Conservation (phyloP, 1,284 basidiomycete species). For the Papiliotrema fonsecae region DNA sequence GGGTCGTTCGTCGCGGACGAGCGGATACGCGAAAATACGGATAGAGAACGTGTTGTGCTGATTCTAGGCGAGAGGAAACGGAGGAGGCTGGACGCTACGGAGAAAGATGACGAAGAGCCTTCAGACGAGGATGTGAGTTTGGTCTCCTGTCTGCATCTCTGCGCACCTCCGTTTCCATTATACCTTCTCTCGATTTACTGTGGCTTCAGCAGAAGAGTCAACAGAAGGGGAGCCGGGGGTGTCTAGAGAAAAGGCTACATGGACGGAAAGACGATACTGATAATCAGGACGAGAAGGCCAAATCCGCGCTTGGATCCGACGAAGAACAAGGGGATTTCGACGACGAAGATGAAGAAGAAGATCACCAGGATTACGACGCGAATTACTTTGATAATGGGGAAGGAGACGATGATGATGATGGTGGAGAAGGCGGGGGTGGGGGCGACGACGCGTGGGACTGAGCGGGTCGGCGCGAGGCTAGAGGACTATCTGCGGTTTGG, state of each 20-base stretch:
- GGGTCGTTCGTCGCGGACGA: neutral
- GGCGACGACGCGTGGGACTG: neutral
- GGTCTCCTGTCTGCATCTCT: neutral
- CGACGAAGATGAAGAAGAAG: slow-evolving; percentile 43
- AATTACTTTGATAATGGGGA: slow-evolving; percentile 50
- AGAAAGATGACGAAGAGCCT: slow-evolving; percentile 8
- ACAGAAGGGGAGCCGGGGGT: no score
- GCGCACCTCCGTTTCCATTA: neutral
- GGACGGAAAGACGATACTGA: neutral
- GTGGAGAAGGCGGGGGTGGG: slow-evolving; percentile 39
- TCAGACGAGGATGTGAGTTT: slow-evolving; percentile 3
- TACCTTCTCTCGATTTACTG: neutral
- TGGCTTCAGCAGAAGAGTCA: no score
- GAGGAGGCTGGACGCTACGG: slow-evolving; percentile 22
- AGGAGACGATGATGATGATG: slow-evolving; percentile 46
- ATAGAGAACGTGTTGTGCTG: no score
- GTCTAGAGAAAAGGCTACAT: neutral
- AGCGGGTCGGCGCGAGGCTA: no score
- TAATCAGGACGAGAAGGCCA: neutral
- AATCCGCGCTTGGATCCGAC: slow-evolving; percentile 12
- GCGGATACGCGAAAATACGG: neutral
- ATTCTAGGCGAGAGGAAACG: slow-evolving; percentile 23
- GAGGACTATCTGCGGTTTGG: no score
- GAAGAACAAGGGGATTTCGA: slow-evolving; percentile 40
- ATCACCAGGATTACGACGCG: slow-evolving; percentile 48